Conservation (phyloP, 192 early-diverging fungal species). For the Backusella circina region DNA sequence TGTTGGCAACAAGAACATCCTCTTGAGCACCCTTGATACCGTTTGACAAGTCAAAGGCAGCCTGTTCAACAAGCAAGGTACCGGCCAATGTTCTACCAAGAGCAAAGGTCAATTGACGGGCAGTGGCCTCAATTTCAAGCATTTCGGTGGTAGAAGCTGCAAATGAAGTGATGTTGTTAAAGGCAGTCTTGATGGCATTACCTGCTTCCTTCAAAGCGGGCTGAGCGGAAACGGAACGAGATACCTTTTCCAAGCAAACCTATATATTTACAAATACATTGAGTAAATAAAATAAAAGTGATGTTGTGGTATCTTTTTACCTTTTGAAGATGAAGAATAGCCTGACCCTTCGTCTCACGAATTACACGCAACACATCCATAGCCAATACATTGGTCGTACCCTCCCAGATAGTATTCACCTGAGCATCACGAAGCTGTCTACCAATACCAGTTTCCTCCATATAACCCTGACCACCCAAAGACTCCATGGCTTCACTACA, state of each 20-base stretch:
- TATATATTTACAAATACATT: too few relatives aligned
- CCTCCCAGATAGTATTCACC: conserved; percentile 78
- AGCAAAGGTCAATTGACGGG: conserved; percentile 46
- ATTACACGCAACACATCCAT: conserved; percentile 59
- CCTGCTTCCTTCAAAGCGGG: conserved; percentile 15
- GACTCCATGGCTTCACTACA: conserved; percentile 64
- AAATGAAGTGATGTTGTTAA: conserved; percentile 22
- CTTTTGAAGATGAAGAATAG: conserved; percentile 37
- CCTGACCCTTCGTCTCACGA: conserved; percentile 40
- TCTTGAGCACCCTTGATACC: not conserved
- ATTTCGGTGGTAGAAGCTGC: conserved; percentile 11
- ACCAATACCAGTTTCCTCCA: conserved; percentile 67
- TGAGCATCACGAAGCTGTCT: conserved; percentile 53
- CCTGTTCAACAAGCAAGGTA: conserved; percentile 49
- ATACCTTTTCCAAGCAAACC: not conserved
- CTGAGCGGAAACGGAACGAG: not conserved
- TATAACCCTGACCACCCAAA: conserved; percentile 71
- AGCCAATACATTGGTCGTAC: conserved; percentile 65
- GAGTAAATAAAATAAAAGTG: not conserved
- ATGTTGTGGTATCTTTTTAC: not conserved
- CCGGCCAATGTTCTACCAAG: conserved; percentile 45
- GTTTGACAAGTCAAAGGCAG: conserved; percentile 33
- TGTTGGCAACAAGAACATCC: conserved; percentile 12
- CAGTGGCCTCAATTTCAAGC: conserved; percentile 36
- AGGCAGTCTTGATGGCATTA: conserved; percentile 23